Conservation (phyloP, 2,329 filamentous ascomycete species). For the Aspergillus fijiensis region DNA sequence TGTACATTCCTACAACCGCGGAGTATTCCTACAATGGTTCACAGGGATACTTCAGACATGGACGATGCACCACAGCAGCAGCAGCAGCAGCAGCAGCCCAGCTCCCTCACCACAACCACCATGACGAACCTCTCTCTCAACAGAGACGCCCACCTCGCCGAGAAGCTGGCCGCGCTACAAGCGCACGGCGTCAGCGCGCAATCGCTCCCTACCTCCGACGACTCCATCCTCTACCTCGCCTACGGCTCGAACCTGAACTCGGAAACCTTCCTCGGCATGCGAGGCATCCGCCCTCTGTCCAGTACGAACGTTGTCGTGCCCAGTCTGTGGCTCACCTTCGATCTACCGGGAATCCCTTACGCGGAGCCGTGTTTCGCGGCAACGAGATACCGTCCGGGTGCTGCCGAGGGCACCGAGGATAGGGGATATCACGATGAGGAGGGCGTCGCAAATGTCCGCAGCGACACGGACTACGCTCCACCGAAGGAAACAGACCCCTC, state of each 20-base stretch:
- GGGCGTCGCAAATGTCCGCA: background rate
- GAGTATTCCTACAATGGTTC: background rate
- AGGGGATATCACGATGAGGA: background rate
- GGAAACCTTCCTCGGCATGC: conserved; percentile 73
- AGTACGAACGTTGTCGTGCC: conserved; percentile 79
- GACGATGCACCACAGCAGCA: conserved; percentile 10
- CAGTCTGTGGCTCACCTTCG: conserved; percentile 74
- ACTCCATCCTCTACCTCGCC: conserved; percentile 74
- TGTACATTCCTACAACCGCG: background rate
- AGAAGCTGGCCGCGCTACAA: conserved; percentile 15
- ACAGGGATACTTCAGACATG: too few relatives aligned
- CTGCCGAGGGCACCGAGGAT: too few relatives aligned
- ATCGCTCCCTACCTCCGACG: conserved; percentile 12
- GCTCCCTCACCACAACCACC: too few relatives aligned
- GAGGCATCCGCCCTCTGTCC: conserved; percentile 80
- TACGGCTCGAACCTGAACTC: conserved; percentile 88
- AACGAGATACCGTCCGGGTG: conserved; percentile 55
- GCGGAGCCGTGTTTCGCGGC: conserved; percentile 91
- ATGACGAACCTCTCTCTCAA: conserved; percentile 26
- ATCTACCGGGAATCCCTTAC: conserved; percentile 83
- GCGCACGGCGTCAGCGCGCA: background rate
- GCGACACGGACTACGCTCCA: background rate
- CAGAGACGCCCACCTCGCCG: conserved; percentile 23
- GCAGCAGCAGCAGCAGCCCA: conserved; percentile 20
- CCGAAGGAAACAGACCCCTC: background rate